phyloP scores from a whole-genome alignment of 768 basidiomycete species.

The Leccinum subgranulosum region DNA sequence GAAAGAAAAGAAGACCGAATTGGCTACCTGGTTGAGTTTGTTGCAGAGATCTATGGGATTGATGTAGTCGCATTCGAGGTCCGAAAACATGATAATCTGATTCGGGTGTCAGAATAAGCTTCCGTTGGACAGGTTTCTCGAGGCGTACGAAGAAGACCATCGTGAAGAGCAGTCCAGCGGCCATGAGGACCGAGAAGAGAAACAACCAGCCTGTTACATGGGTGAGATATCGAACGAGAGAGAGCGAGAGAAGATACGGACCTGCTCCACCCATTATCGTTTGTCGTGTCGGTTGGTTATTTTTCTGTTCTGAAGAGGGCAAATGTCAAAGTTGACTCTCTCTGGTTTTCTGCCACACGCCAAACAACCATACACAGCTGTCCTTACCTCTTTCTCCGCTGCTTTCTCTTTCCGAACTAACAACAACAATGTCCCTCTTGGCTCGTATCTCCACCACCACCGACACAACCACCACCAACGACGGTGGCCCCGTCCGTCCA shows the following conservation, averaged over 20 bases:
- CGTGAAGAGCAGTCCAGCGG: slow-evolving; percentile 93
- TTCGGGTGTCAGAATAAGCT: not conserved
- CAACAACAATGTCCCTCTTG: slow-evolving; percentile 28
- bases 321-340: not conserved
- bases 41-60: slow-evolving; percentile 99
- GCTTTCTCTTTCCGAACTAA: slow-evolving; percentile 8
- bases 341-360: slow-evolving; percentile 25
- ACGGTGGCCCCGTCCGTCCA: slow-evolving; percentile 31
- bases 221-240: not conserved
- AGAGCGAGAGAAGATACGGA: slow-evolving; percentile 21
- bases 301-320: too few species aligned
- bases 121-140: not conserved
- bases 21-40: slow-evolving; percentile 90
- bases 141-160: slow-evolving; percentile 97
- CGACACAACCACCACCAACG: slow-evolving; percentile 12
- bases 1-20: not conserved
- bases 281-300: slow-evolving; percentile 22
- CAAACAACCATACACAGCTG: slow-evolving; percentile 27
- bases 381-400: not conserved
- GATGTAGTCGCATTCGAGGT: slow-evolving; percentile 99
- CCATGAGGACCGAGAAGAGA: slow-evolving; percentile 93
- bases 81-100: slow-evolving; percentile 99
- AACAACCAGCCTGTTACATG: slow-evolving; percentile 84
- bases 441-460: slow-evolving; percentile 24
- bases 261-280: slow-evolving; percentile 37